Conservation (phyloP, 169 alveolate genomes). For the Cryptosporidium meleagridis region DNA sequence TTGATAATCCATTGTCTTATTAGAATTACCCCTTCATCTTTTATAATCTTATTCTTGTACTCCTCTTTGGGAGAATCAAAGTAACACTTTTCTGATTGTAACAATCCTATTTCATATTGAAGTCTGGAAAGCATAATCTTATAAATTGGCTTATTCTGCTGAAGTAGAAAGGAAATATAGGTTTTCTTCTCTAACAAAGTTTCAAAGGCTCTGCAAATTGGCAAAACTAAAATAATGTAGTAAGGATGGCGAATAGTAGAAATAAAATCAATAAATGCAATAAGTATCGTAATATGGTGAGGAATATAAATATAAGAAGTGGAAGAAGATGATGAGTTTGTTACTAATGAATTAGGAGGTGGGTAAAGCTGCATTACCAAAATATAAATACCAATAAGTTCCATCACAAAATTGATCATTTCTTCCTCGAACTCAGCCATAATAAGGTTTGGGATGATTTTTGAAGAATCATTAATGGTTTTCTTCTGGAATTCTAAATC, state of each 20-base stretch:
- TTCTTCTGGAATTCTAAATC: slow-evolving; percentile 32
- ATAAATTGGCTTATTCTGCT: slow-evolving; percentile 58
- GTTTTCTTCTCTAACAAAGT: slow-evolving; percentile 65
- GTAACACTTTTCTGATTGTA: slow-evolving; percentile 20
- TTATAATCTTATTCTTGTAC: background rate
- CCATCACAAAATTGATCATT: slow-evolving; percentile 73
- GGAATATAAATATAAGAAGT: slow-evolving; percentile 63
- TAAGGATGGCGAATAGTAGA: slow-evolving; percentile 72
- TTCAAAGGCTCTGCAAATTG: slow-evolving; percentile 70
- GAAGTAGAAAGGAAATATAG: slow-evolving; percentile 47
- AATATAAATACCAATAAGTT: slow-evolving; percentile 64
- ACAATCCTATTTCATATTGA: slow-evolving; percentile 59
- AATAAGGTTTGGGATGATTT: slow-evolving; percentile 32
- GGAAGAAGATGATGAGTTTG: slow-evolving; percentile 63
- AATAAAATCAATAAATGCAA: slow-evolving; percentile 59
- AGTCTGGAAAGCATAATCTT: slow-evolving; percentile 54
- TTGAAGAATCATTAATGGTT: slow-evolving; percentile 41
- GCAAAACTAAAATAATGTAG: slow-evolving; percentile 52
- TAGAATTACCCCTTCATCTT: slow-evolving; percentile 51
- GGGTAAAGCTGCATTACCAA: slow-evolving; percentile 66
- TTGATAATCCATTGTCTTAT: slow-evolving; percentile 71
- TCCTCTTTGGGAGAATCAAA: slow-evolving; percentile 4
- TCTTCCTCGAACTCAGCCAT: slow-evolving; percentile 74
- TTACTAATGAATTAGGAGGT: slow-evolving; percentile 46
- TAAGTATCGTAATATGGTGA: slow-evolving; percentile 49